Conservation (phyloP, 495 filamentous ascomycete species). For the Neurospora hispaniola region DNA sequence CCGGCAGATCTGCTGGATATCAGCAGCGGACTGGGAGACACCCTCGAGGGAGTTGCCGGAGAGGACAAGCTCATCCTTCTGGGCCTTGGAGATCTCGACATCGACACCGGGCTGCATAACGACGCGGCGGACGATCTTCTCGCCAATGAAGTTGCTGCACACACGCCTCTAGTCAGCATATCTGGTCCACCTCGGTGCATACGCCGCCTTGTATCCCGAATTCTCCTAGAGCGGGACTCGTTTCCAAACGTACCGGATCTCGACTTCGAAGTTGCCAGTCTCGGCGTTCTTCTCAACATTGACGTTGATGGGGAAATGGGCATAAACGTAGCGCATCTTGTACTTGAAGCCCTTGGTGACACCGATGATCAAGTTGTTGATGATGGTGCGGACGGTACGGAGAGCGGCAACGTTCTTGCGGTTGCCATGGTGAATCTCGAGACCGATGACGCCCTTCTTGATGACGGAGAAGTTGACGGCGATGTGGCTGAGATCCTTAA, state of each 20-base stretch:
- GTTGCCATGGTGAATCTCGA: constrained; percentile 93
- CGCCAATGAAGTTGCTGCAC: constrained; percentile 94
- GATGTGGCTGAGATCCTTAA: constrained; percentile 91
- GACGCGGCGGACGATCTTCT: constrained; percentile 96
- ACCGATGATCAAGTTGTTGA: constrained; percentile 96
- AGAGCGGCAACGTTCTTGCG: constrained; percentile 97
- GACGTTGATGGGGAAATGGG: constrained; percentile 99
- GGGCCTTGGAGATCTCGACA: constrained; percentile 74
- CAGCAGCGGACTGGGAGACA: constrained; percentile 94
- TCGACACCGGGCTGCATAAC: constrained; percentile 83
- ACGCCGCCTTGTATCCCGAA: not conserved
- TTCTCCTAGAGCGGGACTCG: not conserved
- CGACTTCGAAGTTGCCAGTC: constrained; percentile 78
- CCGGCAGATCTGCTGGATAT: constrained; percentile 98
- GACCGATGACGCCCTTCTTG: constrained; percentile 71
- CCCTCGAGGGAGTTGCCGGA: constrained; percentile 90
- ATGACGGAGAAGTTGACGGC: constrained; percentile 88
- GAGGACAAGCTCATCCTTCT: constrained; percentile 94
- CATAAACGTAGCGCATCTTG: constrained; percentile 99
- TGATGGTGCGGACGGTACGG: constrained; percentile 91
- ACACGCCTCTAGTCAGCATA: constrained; percentile 19
- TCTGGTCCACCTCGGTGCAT: not conserved
- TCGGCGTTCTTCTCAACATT: constrained; percentile 95
- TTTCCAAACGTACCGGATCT: constrained; percentile 74
- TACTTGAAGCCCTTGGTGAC: constrained; percentile 99